Evolutionary conservation across 495 filamentous ascomycete genomes (phyloP), one percentile per base, ranked within the genome.

Genomic region (Penicillium desertorum): DNA sequence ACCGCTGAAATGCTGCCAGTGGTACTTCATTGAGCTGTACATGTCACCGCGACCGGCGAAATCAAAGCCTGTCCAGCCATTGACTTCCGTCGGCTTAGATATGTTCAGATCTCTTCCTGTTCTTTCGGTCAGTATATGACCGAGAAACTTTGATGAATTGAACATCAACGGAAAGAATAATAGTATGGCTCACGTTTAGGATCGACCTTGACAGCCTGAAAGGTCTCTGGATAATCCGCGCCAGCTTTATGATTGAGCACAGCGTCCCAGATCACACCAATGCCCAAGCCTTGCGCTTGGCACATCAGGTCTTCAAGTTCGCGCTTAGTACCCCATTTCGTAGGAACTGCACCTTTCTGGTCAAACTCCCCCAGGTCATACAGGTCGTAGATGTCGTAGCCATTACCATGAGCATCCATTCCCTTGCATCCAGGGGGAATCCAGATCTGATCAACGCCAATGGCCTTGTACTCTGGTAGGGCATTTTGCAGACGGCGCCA

Each of bases 291-390:
- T 47, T 80, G 76, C 0, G 85, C 83, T 19, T 71, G 67, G 20
- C 68, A 62, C 6, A 73, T 66, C 42, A 92, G 65, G 8, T 72
- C 67, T n/a, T 83, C 57, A 19, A 91, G 69, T 39, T 90, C 84
- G 20, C 80, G 77, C 56, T 82, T 86, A 19, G 74, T 78, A n/a
- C 88, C 88, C 86, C 86, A 91, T 72, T 89, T 89, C 17, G 87
- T 89, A n/a, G 74, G 72, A 11, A 75, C 66, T 1, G 71, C 65
- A 37, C 84, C 85, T 60, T 90, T 89, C 61, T 90, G 88, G 61
- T 90, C 81, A 61, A 90, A 91, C 62, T 91, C 88, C 34, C 88
- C 88, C 22, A 90, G 69, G 52, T 91, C 88, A 60, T 87, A 91
- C 4, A 91, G 70, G 62, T 91, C 87, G 56, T 91, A 90, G 62